Evolutionary conservation across 148 eudicot genomes (phyloP).

Genomic region (Dysphania ambrosioides): DNA sequence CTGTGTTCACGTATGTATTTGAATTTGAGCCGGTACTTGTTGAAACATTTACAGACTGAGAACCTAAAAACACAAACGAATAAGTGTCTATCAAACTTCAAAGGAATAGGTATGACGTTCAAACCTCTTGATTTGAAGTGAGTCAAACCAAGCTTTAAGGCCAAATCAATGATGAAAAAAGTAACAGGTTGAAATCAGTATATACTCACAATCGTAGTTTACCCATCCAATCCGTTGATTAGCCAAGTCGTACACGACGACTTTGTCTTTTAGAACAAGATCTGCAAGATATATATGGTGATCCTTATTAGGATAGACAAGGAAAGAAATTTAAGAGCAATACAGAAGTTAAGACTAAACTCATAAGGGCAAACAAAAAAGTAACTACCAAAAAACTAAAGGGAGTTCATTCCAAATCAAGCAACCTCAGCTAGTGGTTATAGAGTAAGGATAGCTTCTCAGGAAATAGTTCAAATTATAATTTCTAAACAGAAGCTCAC

Average conservation of each 20-base stretch:
- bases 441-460: too few species aligned
- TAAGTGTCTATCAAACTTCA: not conserved
- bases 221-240: slow-evolving; percentile 92
- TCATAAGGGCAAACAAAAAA: not conserved
- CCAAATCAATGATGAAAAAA: not conserved
- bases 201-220: slow-evolving; percentile 85
- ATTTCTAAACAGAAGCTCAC: slow-evolving; percentile 27
- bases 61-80: slow-evolving; percentile 39
- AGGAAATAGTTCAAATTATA: too few species aligned
- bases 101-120: not conserved
- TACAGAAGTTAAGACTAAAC: not conserved
- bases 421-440: not conserved
- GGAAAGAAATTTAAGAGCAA: not conserved
- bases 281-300: slow-evolving; percentile 40
- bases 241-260: slow-evolving; percentile 83
- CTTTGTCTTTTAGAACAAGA: slow-evolving; percentile 82
- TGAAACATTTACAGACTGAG: slow-evolving; percentile 71
- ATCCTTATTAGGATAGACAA: not conserved
- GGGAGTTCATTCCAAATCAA: not conserved
- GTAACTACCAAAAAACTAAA: not conserved
- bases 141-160: not conserved
- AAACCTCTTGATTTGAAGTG: not conserved
- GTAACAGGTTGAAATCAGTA: not conserved
- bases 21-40: slow-evolving; percentile 51
- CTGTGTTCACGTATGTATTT: slow-evolving; percentile 65